A percentile compares a stretch with the other conserved stretches of the same genome.
Conservation (phyloP, 78 protist species). For the Guillardia theta region DNA sequence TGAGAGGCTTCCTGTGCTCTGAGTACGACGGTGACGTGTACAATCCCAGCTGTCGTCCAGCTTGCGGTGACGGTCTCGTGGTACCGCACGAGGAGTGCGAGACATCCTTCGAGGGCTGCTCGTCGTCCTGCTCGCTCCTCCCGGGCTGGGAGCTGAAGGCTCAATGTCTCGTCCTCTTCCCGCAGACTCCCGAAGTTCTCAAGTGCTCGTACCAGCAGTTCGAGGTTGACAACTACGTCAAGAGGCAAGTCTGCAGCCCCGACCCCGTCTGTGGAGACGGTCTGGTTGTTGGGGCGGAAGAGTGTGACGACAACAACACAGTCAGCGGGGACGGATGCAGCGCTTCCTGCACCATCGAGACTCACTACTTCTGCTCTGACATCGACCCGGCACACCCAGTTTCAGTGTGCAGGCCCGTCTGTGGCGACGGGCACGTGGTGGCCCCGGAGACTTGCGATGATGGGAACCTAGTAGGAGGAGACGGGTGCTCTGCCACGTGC, state of each 20-base stretch:
- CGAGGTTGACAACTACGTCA: no score
- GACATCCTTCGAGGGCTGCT: no score
- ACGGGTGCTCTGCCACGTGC: not conserved
- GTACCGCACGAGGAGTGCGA: no score
- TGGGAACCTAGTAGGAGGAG: not conserved
- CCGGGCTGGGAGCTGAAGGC: no score
- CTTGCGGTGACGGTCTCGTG: no score
- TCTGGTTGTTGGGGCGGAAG: not conserved
- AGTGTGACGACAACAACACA: not conserved
- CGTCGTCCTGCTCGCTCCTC: no score
- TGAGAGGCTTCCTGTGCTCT: no score
- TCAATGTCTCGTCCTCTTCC: no score
- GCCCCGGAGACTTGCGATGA: conserved; percentile 5
- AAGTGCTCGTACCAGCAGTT: no score
- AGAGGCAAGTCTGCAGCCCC: not conserved
- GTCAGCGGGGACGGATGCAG: not conserved
- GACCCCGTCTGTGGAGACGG: not conserved
- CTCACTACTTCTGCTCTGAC: not conserved
- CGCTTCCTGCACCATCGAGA: not conserved
- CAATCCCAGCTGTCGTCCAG: no score
- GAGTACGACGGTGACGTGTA: no score
- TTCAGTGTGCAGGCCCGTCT: not conserved
- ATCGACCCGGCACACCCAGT: not conserved
- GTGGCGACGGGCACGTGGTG: not conserved
- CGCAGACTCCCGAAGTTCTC: no score